Percentiles rank a stretch among this genome's conserved stretches.
These are phyloP conservation scores for Periconia sp. DNA, from an alignment of 2,329 filamentous ascomycete species.

Conservation along the genomic window DNA sequence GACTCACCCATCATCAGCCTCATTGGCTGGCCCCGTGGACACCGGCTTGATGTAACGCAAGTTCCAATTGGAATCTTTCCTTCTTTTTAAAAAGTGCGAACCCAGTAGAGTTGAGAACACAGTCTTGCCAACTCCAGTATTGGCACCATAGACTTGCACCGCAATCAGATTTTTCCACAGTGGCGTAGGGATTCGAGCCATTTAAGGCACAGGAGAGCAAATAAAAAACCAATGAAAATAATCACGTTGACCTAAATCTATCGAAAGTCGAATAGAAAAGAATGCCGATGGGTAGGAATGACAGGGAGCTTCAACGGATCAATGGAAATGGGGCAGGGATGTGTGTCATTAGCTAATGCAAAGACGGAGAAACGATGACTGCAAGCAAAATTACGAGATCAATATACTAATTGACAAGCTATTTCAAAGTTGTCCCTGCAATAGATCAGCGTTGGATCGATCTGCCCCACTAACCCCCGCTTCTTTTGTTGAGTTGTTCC, in stretches of 20 bases:
- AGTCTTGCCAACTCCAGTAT: slow-evolving; percentile 84
- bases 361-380: no score
- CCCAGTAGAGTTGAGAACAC: slow-evolving; percentile 74
- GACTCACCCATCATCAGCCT: slow-evolving; percentile 69
- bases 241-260: background rate
- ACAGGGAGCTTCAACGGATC: no score
- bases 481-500: no score
- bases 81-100: slow-evolving; percentile 50
- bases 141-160: slow-evolving; percentile 79
- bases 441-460: no score
- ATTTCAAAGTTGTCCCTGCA: no score
- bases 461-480: no score
- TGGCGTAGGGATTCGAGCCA: slow-evolving; percentile 57
- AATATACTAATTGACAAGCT: no score
- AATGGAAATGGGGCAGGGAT: no score
- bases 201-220: slow-evolving; percentile 11
- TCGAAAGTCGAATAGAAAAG: background rate
- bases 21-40: slow-evolving; percentile 70
- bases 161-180: slow-evolving; percentile 70
- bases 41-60: slow-evolving; percentile 77
- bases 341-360: no score
- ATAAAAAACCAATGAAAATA: background rate
- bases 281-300: no score
- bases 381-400: no score
- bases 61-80: slow-evolving; percentile 27